Conservation (phyloP, 495 filamentous ascomycete genomes). For the Monascus purpureus region DNA sequence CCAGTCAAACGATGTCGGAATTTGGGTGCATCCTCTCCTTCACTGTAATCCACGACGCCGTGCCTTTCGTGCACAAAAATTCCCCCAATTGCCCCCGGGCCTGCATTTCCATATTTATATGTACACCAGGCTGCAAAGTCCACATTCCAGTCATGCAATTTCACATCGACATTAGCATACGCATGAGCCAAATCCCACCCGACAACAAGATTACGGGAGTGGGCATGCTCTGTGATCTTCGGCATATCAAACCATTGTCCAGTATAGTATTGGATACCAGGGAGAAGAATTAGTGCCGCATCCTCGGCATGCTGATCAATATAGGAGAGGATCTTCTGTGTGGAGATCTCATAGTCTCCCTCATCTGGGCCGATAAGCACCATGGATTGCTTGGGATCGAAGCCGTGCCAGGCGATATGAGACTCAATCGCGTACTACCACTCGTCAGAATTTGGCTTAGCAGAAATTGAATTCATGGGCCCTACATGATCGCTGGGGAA, state of each 20-base stretch:
- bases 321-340: conserved; percentile 55
- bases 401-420: conserved; percentile 67
- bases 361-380: conserved; percentile 55
- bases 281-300: conserved; percentile 71
- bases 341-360: conserved; percentile 40
- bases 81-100: conserved; percentile 76
- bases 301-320: conserved; percentile 62
- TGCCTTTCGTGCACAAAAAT: conserved; percentile 75
- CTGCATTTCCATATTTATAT: conserved; percentile 92
- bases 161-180: conserved; percentile 73
- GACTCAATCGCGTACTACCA: conserved; percentile 76
- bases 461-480: not conserved
- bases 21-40: conserved; percentile 25
- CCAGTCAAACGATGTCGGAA: conserved; percentile 54
- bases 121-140: conserved; percentile 93
- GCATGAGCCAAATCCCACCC: conserved; percentile 96
- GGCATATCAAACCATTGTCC: conserved; percentile 81
- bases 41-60: conserved; percentile 36
- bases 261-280: conserved; percentile 91
- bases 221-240: conserved; percentile 71
- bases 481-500: conserved; percentile 86
- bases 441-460: not conserved
- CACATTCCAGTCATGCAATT: conserved; percentile 84
- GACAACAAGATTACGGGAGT: conserved; percentile 57
- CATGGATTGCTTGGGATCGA: conserved; percentile 56